Conservation (phyloP, 768 basidiomycete genomes). For the Coprinopsis cinerea region DNA sequence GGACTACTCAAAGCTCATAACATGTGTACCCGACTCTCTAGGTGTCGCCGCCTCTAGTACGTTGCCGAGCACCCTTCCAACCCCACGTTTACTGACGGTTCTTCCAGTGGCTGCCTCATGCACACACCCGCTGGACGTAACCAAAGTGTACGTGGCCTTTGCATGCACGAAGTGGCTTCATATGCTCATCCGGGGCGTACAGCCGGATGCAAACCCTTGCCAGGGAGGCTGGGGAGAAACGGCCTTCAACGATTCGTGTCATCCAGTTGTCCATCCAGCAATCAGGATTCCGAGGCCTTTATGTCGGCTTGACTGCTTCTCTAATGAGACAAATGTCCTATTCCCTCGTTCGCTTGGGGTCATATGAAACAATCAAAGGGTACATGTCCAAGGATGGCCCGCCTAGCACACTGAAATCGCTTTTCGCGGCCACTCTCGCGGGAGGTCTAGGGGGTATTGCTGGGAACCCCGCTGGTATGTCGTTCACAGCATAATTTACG, state of each 20-base stretch:
- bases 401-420: slow-evolving; percentile 44
- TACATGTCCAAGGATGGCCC: slow-evolving; percentile 43
- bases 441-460: slow-evolving; percentile 80
- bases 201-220: slow-evolving; percentile 80
- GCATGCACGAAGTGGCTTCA: neutral
- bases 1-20: slow-evolving; percentile 11
- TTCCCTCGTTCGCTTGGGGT: slow-evolving; percentile 77
- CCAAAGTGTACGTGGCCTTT: slow-evolving; percentile 62
- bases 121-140: slow-evolving; percentile 80
- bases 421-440: slow-evolving; percentile 62
- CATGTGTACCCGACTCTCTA: slow-evolving; percentile 16
- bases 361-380: slow-evolving; percentile 72
- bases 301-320: slow-evolving; percentile 78
- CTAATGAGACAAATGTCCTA: slow-evolving; percentile 89
- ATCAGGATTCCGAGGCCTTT: slow-evolving; percentile 69
- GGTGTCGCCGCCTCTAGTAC: slow-evolving; percentile 61
- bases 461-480: slow-evolving; percentile 75
- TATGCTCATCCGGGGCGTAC: neutral
- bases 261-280: slow-evolving; percentile 58
- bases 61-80: slow-evolving; percentile 17
- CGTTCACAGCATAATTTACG: neutral
- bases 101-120: slow-evolving; percentile 73
- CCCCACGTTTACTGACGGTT: neutral
- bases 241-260: slow-evolving; percentile 60
- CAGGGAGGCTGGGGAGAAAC: slow-evolving; percentile 36